Evolutionary conservation across 208 protist genomes (phyloP).

Genomic region (Angomonas deanei): DNA sequence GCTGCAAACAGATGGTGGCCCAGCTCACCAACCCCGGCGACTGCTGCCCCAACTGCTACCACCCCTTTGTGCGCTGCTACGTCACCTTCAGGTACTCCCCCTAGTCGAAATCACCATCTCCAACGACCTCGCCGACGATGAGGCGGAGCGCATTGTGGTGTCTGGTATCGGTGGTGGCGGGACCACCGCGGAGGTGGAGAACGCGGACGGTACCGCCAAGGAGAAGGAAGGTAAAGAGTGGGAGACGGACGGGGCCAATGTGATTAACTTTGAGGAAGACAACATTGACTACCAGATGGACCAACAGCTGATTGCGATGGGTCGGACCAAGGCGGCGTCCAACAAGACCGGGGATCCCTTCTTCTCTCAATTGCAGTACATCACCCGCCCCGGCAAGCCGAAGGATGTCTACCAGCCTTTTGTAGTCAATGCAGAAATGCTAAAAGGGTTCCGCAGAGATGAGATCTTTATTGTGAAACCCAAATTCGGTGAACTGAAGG

Average conservation of each 20-base stretch:
- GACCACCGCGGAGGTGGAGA: constrained; percentile 11
- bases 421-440: constrained; percentile 67
- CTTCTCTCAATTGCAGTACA: constrained; percentile 81
- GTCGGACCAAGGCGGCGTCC: constrained; percentile 45
- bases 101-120: constrained; percentile 92
- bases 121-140: constrained; percentile 83
- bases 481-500: constrained; percentile 47
- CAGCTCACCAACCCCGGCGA: constrained; percentile 81
- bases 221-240: constrained; percentile 34
- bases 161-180: constrained; percentile 44
- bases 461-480: constrained; percentile 86
- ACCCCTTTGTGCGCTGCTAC: constrained; percentile 92
- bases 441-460: constrained; percentile 77
- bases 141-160: constrained; percentile 79
- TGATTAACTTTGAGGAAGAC: constrained; percentile 86
- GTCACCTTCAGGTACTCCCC: constrained; percentile 86
- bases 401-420: constrained; percentile 82
- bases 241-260: constrained; percentile 69
- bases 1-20: constrained; percentile 86
- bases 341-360: constrained; percentile 83
- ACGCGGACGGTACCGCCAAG: not conserved
- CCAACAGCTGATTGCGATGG: constrained; percentile 76
- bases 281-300: constrained; percentile 87
- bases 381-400: constrained; percentile 55
- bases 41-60: constrained; percentile 86